phyloP scores from a whole-genome alignment of 345 rosid species.

The Stellera chamaejasme region DNA sequence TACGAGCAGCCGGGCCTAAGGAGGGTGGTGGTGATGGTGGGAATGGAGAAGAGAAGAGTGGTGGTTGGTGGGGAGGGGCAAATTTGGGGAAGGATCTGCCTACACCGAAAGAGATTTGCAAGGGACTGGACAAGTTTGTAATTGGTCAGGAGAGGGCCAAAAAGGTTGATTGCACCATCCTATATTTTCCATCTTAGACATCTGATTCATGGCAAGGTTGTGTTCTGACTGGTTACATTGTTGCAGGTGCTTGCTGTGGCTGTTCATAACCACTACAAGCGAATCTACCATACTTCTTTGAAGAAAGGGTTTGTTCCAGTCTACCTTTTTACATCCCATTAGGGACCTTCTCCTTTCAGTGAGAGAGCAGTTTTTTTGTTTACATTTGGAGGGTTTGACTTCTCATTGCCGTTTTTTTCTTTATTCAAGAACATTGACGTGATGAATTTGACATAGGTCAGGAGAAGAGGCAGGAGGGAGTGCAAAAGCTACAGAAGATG shows the following conservation, averaged over 20 bases:
- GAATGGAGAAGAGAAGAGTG: conserved; percentile 12
- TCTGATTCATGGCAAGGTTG: not conserved
- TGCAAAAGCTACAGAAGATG: conserved; percentile 43
- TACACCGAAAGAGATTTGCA: conserved; percentile 82
- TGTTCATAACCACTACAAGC: conserved; percentile 92
- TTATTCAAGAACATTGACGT: conserved; percentile 21
- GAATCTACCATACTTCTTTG: conserved; percentile 60
- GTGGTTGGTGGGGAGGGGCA: conserved; percentile 74
- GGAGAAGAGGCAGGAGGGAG: conserved; percentile 48
- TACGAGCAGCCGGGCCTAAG: conserved; percentile 31
- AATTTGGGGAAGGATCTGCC: conserved; percentile 85
- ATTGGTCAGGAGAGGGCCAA: conserved; percentile 82
- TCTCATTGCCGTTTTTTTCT: too few relatives aligned
- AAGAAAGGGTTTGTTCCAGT: conserved; percentile 61
- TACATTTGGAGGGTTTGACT: too few relatives aligned
- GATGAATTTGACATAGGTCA: conserved; percentile 61
- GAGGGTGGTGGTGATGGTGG: conserved; percentile 20
- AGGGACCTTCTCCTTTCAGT: not conserved
- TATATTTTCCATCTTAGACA: not conserved
- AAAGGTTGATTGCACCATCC: conserved; percentile 36
- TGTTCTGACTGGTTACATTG: conserved; percentile 8
- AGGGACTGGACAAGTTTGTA: conserved; percentile 81
- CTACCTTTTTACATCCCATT: not conserved
- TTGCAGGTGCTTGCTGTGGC: conserved; percentile 88
- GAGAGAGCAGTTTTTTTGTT: too few relatives aligned